These are phyloP conservation scores for Halophytophthora batemanensis DNA, from an alignment of 352 stramenopile genomes.

Conservation along the genomic window DNA sequence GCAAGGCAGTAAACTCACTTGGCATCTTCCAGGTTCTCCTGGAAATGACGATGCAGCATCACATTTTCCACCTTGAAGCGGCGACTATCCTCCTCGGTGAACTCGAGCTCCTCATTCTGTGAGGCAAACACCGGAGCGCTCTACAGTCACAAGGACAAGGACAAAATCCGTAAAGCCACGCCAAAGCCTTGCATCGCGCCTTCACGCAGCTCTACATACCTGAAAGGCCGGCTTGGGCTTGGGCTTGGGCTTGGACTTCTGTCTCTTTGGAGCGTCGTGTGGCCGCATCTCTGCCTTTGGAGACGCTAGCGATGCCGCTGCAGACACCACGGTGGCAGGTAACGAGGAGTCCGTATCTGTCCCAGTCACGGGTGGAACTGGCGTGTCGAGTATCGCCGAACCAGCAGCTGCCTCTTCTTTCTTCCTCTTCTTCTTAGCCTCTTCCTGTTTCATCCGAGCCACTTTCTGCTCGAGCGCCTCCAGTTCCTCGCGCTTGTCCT, in stretches of 20 bases:
- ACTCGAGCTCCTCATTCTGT: constrained; percentile 46
- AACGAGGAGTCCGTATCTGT: constrained; percentile 3
- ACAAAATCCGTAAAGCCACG: constrained; percentile 2
- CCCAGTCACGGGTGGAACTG: neutral
- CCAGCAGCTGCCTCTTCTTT: constrained; percentile 1
- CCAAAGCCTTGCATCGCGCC: neutral
- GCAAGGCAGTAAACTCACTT: constrained; percentile 37
- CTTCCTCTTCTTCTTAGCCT: constrained; percentile 24
- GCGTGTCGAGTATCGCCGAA: constrained; percentile 1
- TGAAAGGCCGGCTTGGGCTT: neutral
- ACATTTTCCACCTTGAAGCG: constrained; percentile 74
- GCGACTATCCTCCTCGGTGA: constrained; percentile 59
- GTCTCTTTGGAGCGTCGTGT: constrained; percentile 7
- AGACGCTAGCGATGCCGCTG: constrained; percentile 2
- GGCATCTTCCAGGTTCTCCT: constrained; percentile 83
- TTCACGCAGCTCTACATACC: constrained; percentile 5
- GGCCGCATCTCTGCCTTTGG: constrained; percentile 13
- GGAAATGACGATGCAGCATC: constrained; percentile 76
- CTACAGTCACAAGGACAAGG: constrained; percentile 10
- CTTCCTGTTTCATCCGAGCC: constrained; percentile 17
- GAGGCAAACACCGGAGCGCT: constrained; percentile 34
- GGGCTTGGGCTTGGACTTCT: neutral
- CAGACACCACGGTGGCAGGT: constrained; percentile 3
- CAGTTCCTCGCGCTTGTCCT: constrained; percentile 51
- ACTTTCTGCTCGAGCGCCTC: constrained; percentile 51